Base-by-base conservation (phyloP, 2,329 filamentous ascomycete species). In the Claviceps digitariae region DNA sequence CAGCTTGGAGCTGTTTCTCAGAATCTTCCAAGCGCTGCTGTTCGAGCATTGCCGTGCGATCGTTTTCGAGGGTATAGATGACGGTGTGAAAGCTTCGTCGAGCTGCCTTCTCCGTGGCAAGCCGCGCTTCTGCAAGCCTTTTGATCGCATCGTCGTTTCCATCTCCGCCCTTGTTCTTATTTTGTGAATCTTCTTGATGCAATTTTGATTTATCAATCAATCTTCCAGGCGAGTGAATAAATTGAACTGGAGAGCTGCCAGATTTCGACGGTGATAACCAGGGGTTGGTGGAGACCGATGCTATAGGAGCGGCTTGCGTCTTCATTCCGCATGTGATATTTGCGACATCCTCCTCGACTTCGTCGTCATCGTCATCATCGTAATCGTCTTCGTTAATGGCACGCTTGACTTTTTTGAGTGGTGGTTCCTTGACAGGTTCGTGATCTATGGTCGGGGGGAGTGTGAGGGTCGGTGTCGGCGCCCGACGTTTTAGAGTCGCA, bases 21-120 rank as follows among this genome's bases (percentile, higher is more conserved):
- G 94, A 90, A 67, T 97, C 93, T 64, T 98, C 93, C 27, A 98
- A 78, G 67, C 91, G 89, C 68, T 97, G 90, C 69, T 98, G 93
- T 68, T 98, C 93, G 54, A 97, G 72, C 93, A 98, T 97, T 49
- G 93, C 93, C 62, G 91, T 89, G 53, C 88, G 82, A 66, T 98
- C 93, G 66, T 91, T 93, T 69, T 98, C 93, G 34, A 97, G 76
- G 1, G 93, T 96, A 68, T 95, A 91, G 69, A 97, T 95, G 59
- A 95, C 78, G 10, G 89, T 94, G 65, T 95, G 86, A 68, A 96
- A 97, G 69, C 86, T 93, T 62, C 83, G 81, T 70, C 90, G 90
- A 45, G 89, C 93, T 50, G 87, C 85, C 64, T 95, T 89, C 64
- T 95, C 91, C 48, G 87, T 90, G 31, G 87, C 88, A 66, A 85